phyloP scores from a whole-genome alignment of 177 flowering plant genomes.

The Vitis hybrid region DNA sequence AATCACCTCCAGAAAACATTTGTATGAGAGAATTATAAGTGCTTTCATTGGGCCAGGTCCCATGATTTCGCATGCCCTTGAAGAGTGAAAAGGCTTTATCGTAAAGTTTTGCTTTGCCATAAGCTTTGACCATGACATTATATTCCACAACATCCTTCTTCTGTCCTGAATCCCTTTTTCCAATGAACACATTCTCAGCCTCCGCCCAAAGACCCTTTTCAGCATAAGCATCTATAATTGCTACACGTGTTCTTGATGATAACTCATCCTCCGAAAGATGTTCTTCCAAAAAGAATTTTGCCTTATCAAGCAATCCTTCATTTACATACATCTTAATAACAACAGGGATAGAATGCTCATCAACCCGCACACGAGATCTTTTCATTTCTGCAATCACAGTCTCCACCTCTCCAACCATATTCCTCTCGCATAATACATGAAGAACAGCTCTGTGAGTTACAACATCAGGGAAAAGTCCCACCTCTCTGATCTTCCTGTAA shows the following conservation, averaged over 20 bases:
- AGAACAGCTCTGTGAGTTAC: constrained; percentile 73
- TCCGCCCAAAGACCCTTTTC: constrained; percentile 82
- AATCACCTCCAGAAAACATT: constrained; percentile 75
- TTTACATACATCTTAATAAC: constrained; percentile 64
- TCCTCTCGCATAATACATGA: constrained; percentile 58
- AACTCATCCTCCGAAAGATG: constrained; percentile 27
- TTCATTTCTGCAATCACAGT: constrained; percentile 67
- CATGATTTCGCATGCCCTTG: constrained; percentile 70
- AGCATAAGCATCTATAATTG: constrained; percentile 81
- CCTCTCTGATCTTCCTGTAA: constrained; percentile 68
- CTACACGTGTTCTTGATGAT: constrained; percentile 58
- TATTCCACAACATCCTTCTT: constrained; percentile 66
- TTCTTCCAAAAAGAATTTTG: constrained; percentile 48
- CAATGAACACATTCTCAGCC: constrained; percentile 69
- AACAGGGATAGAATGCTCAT: constrained; percentile 76
- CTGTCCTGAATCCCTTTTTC: constrained; percentile 41
- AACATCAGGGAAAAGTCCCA: constrained; percentile 72
- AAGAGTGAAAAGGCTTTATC: constrained; percentile 77
- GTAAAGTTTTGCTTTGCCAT: constrained; percentile 74
- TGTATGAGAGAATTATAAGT: constrained; percentile 85
- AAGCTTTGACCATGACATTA: constrained; percentile 92
- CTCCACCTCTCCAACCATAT: constrained; percentile 67
- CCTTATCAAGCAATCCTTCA: constrained; percentile 51
- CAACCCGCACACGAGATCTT: constrained; percentile 38
- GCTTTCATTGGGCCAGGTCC: constrained; percentile 91